Conservation (phyloP, 75 land plant species). For the Gnetum montanum region DNA sequence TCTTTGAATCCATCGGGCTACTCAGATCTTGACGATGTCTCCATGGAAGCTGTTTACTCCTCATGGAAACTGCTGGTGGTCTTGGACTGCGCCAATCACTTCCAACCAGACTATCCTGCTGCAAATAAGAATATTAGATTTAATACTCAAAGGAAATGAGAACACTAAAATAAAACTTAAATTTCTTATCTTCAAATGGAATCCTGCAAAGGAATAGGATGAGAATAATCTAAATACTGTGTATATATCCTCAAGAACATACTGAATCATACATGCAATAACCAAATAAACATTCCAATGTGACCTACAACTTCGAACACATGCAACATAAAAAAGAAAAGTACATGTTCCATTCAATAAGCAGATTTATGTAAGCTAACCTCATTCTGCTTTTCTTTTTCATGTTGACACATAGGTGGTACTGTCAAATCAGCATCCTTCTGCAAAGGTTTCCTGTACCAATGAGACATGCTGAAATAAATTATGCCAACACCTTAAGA, state of each 20-base stretch:
- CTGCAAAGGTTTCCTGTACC: constrained; percentile 62
- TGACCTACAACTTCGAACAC: too few species aligned
- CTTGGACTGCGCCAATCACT: constrained; percentile 61
- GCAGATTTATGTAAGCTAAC: constrained; percentile 8
- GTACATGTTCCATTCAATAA: neutral
- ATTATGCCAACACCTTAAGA: too few species aligned
- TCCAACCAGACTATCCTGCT: constrained; percentile 43
- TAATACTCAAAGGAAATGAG: neutral
- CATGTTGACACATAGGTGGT: constrained; percentile 81
- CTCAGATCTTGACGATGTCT: constrained; percentile 35
- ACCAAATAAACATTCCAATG: too few species aligned
- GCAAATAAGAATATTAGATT: neutral
- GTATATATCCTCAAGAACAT: too few species aligned
- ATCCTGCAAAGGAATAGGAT: too few species aligned
- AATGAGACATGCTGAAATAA: too few species aligned
- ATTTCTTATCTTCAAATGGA: too few species aligned
- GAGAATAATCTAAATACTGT: too few species aligned
- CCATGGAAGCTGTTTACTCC: constrained; percentile 52
- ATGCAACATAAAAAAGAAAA: neutral
- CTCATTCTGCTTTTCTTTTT: constrained; percentile 78
- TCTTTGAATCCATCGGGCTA: constrained; percentile 33
- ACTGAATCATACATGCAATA: too few species aligned
- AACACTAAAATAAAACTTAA: too few species aligned
- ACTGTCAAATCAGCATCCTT: constrained; percentile 81
- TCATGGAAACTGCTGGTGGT: constrained; percentile 46